A percentile compares a stretch with the other conserved stretches of the same genome.
Conservation (phyloP, 1,284 basidiomycete species). For the Exobasidium cylindrosporum region DNA sequence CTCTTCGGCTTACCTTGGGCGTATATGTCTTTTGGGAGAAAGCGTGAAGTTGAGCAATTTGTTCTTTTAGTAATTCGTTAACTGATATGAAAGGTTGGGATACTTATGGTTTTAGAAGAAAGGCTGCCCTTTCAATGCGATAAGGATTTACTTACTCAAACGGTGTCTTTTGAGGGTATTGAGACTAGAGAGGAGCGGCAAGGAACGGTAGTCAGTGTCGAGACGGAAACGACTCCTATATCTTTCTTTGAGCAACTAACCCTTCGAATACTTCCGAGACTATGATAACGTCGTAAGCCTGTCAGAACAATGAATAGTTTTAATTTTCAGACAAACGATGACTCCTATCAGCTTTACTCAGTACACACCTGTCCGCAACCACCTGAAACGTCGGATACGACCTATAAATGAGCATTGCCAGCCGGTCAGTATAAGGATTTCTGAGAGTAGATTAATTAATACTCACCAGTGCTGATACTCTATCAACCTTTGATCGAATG, state of each 20-base stretch:
- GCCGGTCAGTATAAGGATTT: too few species aligned
- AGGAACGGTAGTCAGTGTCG: background rate
- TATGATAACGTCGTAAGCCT: slow-evolving; percentile 54
- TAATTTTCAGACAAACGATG: too few species aligned
- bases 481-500: slow-evolving; percentile 46
- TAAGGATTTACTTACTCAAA: slow-evolving; percentile 29
- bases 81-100: too few species aligned
- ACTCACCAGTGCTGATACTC: slow-evolving; percentile 41
- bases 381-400: slow-evolving; percentile 53
- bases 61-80: slow-evolving; percentile 57
- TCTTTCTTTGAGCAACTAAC: slow-evolving; percentile 14
- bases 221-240: background rate
- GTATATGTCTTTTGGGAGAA: slow-evolving; percentile 57
- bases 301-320: too few species aligned
- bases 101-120: too few species aligned
- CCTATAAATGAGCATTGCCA: too few species aligned
- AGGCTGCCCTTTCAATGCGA: too few species aligned
- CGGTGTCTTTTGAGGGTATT: slow-evolving; percentile 51
- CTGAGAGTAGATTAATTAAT: too few species aligned
- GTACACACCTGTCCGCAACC: slow-evolving; percentile 41
- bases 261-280: slow-evolving; percentile 49
- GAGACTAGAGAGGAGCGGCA: slow-evolving; percentile 18
- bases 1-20: slow-evolving; percentile 15
- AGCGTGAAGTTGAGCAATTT: slow-evolving; percentile 58
- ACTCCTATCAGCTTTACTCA: too few species aligned